A percentile compares a stretch with the other conserved stretches of the same genome.
These are phyloP conservation scores for Medicago lupulina DNA, from an alignment of 306 rosid species.

Conservation along the genomic window DNA sequence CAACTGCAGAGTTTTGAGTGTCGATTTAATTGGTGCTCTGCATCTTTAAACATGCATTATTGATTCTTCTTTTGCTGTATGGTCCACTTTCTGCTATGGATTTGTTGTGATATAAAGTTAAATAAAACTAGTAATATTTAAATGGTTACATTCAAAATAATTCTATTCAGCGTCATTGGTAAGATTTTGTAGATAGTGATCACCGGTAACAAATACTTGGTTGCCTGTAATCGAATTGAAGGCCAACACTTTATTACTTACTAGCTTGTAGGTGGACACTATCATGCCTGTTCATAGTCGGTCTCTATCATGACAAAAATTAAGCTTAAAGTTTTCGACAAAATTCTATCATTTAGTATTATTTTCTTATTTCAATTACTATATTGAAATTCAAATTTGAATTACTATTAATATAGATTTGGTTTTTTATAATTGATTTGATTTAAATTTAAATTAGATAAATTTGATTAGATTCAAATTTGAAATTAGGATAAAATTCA, in stretches of 20 bases:
- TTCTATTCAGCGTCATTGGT: background rate
- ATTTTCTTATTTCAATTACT: background rate
- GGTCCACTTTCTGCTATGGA: conserved; percentile 7
- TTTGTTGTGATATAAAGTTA: background rate
- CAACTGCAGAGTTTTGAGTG: conserved; percentile 1
- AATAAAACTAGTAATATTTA: conserved; percentile 20
- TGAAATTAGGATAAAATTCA: background rate
- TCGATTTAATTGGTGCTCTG: conserved; percentile 12
- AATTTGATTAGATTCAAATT: background rate
- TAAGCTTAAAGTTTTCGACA: background rate
- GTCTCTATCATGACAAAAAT: background rate
- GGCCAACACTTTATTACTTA: conserved; percentile 1
- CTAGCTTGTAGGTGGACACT: background rate
- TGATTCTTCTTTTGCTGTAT: conserved; percentile 29
- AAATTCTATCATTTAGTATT: background rate
- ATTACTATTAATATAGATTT: background rate
- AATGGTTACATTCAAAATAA: background rate
- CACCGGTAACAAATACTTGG: conserved; percentile 8
- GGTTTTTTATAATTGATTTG: background rate
- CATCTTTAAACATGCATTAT: conserved; percentile 22
- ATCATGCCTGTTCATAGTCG: background rate
- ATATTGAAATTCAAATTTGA: background rate
- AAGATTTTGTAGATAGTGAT: conserved; percentile 17
- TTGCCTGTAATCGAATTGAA: conserved; percentile 3
- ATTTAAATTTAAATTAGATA: background rate